Evolutionary conservation across 208 protist species (phyloP).

Genomic region (Leishmania arabica): DNA sequence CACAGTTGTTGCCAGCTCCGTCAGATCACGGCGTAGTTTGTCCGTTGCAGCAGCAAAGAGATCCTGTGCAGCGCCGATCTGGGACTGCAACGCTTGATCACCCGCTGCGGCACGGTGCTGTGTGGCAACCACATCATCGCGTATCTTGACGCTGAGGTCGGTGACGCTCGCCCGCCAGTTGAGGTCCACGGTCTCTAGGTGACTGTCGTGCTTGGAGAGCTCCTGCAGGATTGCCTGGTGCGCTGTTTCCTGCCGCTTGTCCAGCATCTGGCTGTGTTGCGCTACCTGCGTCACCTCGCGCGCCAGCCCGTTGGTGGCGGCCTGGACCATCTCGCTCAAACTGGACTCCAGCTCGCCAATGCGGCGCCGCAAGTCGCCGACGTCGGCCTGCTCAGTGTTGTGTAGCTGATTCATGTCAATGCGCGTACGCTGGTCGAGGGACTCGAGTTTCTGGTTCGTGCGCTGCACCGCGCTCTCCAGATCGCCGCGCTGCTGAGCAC

Average conservation of each 20-base stretch:
- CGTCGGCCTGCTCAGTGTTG: conserved; percentile 44
- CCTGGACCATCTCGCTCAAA: conserved; percentile 45
- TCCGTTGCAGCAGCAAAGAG: conserved; percentile 31
- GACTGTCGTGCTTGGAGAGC: conserved; percentile 68
- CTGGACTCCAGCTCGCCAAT: conserved; percentile 40
- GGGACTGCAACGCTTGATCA: conserved; percentile 43
- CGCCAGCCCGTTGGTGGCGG: conserved; percentile 46
- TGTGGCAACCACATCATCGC: conserved; percentile 29
- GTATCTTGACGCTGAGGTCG: conserved; percentile 55
- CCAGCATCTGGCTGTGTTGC: conserved; percentile 64
- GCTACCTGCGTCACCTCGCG: conserved; percentile 61
- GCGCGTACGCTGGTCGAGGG: conserved; percentile 62
- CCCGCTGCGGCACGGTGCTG: conserved; percentile 32
- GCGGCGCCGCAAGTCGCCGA: conserved; percentile 36
- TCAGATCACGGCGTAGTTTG: conserved; percentile 33
- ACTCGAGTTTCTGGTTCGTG: conserved; percentile 42
- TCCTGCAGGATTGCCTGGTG: conserved; percentile 77
- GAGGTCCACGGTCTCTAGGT: conserved; percentile 72
- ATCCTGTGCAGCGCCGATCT: conserved; percentile 42
- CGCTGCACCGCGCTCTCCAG: conserved; percentile 39
- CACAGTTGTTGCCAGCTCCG: conserved; percentile 20
- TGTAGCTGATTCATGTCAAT: conserved; percentile 55
- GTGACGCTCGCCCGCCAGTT: conserved; percentile 79
- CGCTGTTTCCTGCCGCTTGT: conserved; percentile 44
- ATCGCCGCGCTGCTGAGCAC: conserved; percentile 29